A percentile compares a stretch with the other conserved stretches of the same genome.
Evolutionary conservation across 179 eudicot genomes (phyloP).

Genomic region (Gypsophila paniculata): DNA sequence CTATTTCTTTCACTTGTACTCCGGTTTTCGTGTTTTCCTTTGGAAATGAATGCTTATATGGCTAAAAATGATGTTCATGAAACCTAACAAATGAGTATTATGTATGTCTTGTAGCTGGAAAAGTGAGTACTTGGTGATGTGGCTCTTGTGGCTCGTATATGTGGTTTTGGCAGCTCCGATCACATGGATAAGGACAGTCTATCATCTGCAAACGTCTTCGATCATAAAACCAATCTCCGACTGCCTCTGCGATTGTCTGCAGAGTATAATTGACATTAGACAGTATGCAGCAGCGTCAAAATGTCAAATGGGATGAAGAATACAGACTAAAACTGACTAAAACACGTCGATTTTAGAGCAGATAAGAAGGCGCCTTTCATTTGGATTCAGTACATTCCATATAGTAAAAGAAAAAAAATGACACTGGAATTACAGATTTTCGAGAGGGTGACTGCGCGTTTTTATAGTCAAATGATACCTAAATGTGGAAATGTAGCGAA

Average conservation of each 20-base stretch:
- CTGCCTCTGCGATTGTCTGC: slow-evolving; percentile 75
- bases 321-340: background rate
- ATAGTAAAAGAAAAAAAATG: too few relatives aligned
- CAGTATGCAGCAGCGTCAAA: background rate
- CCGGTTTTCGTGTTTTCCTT: slow-evolving; percentile 8
- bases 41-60: background rate
- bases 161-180: slow-evolving; percentile 60
- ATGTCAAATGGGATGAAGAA: background rate
- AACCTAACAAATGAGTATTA: slow-evolving; percentile 7
- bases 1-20: slow-evolving; percentile 12
- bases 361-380: too few relatives aligned
- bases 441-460: too few relatives aligned
- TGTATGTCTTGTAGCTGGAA: slow-evolving; percentile 8
- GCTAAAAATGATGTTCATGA: background rate
- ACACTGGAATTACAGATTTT: too few relatives aligned
- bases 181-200: slow-evolving; percentile 80
- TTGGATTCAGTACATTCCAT: too few relatives aligned
- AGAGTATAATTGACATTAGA: slow-evolving; percentile 13
- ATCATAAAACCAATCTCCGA: slow-evolving; percentile 76
- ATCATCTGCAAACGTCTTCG: slow-evolving; percentile 50
- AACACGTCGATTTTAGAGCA: background rate
- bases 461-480: too few relatives aligned
- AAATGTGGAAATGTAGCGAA: too few relatives aligned
- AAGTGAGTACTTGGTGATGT: slow-evolving; percentile 23
- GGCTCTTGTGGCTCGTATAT: slow-evolving; percentile 47